Evolutionary conservation across 495 filamentous ascomycete genomes (phyloP).

Genomic region (Paragyromitra xinjiangensis): DNA sequence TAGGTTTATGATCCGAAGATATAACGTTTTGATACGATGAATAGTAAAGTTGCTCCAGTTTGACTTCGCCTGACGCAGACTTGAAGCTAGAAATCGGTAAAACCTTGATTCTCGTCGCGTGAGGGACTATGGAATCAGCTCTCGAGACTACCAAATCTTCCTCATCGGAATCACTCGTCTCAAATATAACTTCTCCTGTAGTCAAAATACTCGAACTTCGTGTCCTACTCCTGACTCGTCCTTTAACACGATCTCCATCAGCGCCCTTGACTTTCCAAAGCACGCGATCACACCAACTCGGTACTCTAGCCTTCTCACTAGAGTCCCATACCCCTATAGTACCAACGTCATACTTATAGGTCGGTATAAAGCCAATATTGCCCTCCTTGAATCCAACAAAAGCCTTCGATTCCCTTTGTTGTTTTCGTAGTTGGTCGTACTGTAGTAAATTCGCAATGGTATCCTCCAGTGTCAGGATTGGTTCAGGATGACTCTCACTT

Average conservation of each 20-base stretch:
- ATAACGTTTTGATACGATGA: conserved; percentile 85
- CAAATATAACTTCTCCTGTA: conserved; percentile 80
- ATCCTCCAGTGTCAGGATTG: conserved; percentile 71
- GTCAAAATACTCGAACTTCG: conserved; percentile 83
- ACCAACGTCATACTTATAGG: conserved; percentile 97
- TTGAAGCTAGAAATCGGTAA: conserved; percentile 48
- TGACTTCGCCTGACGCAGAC: conserved; percentile 52
- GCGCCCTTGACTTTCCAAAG: conserved; percentile 75
- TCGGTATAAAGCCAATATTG: conserved; percentile 84
- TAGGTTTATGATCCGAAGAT: conserved; percentile 95
- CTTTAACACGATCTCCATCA: conserved; percentile 70
- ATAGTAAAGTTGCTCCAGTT: conserved; percentile 64
- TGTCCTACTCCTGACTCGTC: conserved; percentile 73
- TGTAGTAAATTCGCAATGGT: conserved; percentile 84
- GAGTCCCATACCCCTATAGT: conserved; percentile 92
- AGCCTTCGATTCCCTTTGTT: conserved; percentile 75
- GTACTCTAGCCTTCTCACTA: conserved; percentile 88
- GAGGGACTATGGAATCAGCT: conserved; percentile 42
- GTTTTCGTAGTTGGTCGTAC: conserved; percentile 84
- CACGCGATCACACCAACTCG: conserved; percentile 99
- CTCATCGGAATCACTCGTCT: conserved; percentile 60
- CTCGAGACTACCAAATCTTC: conserved; percentile 57
- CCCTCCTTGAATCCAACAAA: conserved; percentile 96
- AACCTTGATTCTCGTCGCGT: conserved; percentile 35
- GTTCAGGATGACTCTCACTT: conserved; percentile 55